Base-by-base conservation (phyloP, 495 filamentous ascomycete species). In the Penicilliopsis zonata region DNA sequence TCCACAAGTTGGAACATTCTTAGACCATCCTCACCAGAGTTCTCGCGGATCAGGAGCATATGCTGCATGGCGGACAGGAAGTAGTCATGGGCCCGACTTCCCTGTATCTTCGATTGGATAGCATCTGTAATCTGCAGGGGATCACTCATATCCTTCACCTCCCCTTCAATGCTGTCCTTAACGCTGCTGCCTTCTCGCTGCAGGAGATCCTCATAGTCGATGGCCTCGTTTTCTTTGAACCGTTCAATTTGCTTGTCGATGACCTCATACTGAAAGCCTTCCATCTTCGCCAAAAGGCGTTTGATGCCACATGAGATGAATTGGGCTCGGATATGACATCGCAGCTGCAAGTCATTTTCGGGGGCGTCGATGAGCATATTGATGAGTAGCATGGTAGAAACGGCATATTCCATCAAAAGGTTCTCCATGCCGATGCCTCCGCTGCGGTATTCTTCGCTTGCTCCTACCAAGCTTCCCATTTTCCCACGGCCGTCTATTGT, bases 401-500 rank as follows among this genome's bases (percentile, higher is more conserved):
- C 85, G 8, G 86, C 92, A 47, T 98, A 98, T 69, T 98, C 90
- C 90, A 98, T 98, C 9, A 98, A 71, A 30, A 93, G 70, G 49
- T 94, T 96, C 69, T 98, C 90, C 84, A 96, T 92, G 53, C 92
- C 90, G 52, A 95, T 93, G 33, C 90, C 90, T 33, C 92, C 90
- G 55, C 82, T 94, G 49, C 90, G 82, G 39, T 94, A 81, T 60
- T 98, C 90, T 49, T 98, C 92, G 44, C 86, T 94, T 5, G 90
- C 90, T 30, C 90, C 90, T 16, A 98, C 90, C 38, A 96, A 69
- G 59, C 84, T 93, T 35, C 90, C 90, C 82, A 98, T 93, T 69
- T 98, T 98, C 24, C 90, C 90, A 37, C 90, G 77, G 18, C 90
- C 90, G 58, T 98, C 90, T 31, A 94, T 77, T 7, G 90, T 94